Percentiles rank a stretch among this genome's conserved stretches.
These are phyloP conservation scores for Penicillium crystallinum DNA, from an alignment of 495 filamentous ascomycete species.

Conservation along the genomic window DNA sequence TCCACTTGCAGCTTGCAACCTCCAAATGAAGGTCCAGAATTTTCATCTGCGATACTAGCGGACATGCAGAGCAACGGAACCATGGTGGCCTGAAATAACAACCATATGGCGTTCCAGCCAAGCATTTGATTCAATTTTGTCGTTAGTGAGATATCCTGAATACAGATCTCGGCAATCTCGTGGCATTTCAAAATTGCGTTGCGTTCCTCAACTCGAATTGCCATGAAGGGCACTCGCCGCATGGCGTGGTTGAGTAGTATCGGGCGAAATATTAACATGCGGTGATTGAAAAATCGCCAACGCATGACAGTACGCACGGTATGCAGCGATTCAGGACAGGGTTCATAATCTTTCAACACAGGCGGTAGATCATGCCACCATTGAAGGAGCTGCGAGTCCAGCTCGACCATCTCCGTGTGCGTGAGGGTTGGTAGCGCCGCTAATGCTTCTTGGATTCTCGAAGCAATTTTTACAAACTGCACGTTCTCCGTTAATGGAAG, in stretches of 20 bases:
- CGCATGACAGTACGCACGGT: slow-evolving; percentile 66
- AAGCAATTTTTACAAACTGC: slow-evolving; percentile 66
- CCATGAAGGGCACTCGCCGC: slow-evolving; percentile 48
- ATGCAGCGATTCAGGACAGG: slow-evolving; percentile 59
- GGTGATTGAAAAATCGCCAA: slow-evolving; percentile 67
- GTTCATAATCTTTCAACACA: slow-evolving; percentile 57
- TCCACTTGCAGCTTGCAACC: slow-evolving; percentile 48
- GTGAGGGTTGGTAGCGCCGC: slow-evolving; percentile 56
- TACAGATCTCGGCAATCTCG: slow-evolving; percentile 55
- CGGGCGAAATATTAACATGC: slow-evolving; percentile 66
- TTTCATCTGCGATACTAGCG: slow-evolving; percentile 34
- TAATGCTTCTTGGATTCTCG: slow-evolving; percentile 63
- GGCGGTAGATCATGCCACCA: slow-evolving; percentile 64
- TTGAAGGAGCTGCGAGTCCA: slow-evolving; percentile 57
- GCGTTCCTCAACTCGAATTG: slow-evolving; percentile 53
- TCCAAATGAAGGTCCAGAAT: slow-evolving; percentile 42
- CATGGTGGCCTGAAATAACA: slow-evolving; percentile 70
- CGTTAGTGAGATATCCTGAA: slow-evolving; percentile 58
- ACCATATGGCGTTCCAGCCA: slow-evolving; percentile 77
- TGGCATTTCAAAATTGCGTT: slow-evolving; percentile 59
- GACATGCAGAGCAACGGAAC: slow-evolving; percentile 63
- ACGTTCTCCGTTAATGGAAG: slow-evolving; percentile 65
- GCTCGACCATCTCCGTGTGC: slow-evolving; percentile 49
- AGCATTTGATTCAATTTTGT: slow-evolving; percentile 60
- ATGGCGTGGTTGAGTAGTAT: slow-evolving; percentile 61